A percentile compares a stretch with the other conserved stretches of the same genome.
Evolutionary conservation across 192 early-diverging fungal genomes (phyloP).

Genomic region (Chytriomyces confervae): DNA sequence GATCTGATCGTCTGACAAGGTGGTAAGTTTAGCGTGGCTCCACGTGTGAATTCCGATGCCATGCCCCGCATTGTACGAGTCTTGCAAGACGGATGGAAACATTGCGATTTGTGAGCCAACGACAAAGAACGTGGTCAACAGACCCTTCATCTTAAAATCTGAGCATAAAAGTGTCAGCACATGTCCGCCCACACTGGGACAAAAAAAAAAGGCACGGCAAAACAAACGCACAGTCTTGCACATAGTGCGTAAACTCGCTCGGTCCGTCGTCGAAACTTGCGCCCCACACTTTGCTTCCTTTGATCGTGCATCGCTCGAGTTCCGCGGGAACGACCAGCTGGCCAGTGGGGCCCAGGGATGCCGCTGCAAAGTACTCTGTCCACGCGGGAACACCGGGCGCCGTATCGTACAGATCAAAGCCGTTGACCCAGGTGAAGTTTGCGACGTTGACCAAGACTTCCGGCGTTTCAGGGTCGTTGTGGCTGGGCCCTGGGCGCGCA

Average conservation of each 20-base stretch:
- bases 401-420: no score
- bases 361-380: slow-evolving; percentile 5
- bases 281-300: background rate
- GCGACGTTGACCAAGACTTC: background rate
- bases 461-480: background rate
- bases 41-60: slow-evolving; percentile 47
- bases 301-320: background rate
- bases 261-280: background rate
- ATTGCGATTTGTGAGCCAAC: slow-evolving; percentile 57
- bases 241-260: background rate
- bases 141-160: slow-evolving; percentile 27
- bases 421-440: no score
- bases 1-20: slow-evolving; percentile 68
- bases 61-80: slow-evolving; percentile 58
- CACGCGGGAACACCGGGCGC: slow-evolving; percentile 5
- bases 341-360: background rate
- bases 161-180: no score
- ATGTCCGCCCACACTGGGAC: background rate
- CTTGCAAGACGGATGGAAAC: slow-evolving; percentile 52
- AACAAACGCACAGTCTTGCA: slow-evolving; percentile 6
- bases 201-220: background rate
- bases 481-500: background rate
- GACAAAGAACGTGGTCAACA: slow-evolving; percentile 75
- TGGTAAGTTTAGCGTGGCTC: slow-evolving; percentile 53
- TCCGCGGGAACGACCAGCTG: background rate